These are phyloP conservation scores for Tetragonia tetragonoides DNA, from an alignment of 148 eudicot species.

Conservation along the genomic window DNA sequence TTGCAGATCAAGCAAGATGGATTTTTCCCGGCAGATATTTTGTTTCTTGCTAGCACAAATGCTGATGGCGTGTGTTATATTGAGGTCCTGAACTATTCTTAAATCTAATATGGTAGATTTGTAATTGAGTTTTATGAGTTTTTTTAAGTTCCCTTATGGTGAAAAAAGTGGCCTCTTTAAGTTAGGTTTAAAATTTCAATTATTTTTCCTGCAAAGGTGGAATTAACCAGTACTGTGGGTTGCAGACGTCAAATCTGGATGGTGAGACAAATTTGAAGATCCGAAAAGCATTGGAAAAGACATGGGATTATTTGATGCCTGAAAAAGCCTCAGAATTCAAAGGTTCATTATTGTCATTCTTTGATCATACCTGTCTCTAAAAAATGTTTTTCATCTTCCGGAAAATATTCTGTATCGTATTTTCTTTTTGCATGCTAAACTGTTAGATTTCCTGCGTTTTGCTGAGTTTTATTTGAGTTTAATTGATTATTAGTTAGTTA, in stretches of 20 bases:
- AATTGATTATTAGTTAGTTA: background rate
- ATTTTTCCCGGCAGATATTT: constrained; percentile 88
- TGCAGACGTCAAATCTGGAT: constrained; percentile 92
- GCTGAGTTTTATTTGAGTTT: no score
- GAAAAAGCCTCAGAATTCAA: constrained; percentile 78
- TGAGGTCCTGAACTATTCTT: constrained; percentile 49
- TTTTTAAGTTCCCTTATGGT: background rate
- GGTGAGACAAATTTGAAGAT: constrained; percentile 99
- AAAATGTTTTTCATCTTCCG: background rate
- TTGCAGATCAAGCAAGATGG: constrained; percentile 89
- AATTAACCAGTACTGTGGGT: constrained; percentile 19
- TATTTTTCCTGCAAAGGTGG: background rate
- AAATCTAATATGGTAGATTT: background rate
- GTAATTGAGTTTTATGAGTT: background rate
- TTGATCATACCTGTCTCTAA: background rate
- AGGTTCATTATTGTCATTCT: constrained; percentile 41
- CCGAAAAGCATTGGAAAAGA: constrained; percentile 92
- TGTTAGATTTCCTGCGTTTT: no score
- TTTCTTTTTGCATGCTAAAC: background rate
- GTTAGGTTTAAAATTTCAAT: background rate
- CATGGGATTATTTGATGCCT: constrained; percentile 83
- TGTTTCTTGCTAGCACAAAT: constrained; percentile 91
- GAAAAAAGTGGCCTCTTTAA: background rate
- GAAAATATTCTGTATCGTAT: background rate
- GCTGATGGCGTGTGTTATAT: constrained; percentile 94